Conservation (phyloP, 139 green algal species). For the Ulvella scutata region DNA sequence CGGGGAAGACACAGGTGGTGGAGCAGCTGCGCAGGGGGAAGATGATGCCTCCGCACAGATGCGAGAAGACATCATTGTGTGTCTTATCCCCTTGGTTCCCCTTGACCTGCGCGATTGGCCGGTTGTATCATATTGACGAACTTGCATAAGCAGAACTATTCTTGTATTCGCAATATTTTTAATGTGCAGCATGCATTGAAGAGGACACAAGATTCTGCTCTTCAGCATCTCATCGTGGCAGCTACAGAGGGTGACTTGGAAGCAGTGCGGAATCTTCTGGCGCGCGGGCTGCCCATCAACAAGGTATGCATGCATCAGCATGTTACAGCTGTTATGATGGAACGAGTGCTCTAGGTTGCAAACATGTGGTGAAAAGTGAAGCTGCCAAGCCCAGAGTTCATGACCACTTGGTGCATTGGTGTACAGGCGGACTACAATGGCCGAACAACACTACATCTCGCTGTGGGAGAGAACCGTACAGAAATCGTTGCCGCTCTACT, state of each 20-base stretch:
- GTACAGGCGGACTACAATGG: not conserved
- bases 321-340: too few species aligned
- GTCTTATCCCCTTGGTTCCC: too few species aligned
- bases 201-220: not conserved
- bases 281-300: not conserved
- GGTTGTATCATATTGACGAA: too few species aligned
- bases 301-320: too few species aligned
- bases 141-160: too few species aligned
- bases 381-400: too few species aligned
- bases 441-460: not conserved
- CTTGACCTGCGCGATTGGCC: too few species aligned
- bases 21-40: not conserved
- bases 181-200: not conserved
- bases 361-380: too few species aligned
- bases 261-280: not conserved
- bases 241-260: not conserved
- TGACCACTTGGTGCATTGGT: too few species aligned
- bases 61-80: not conserved
- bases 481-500: not conserved
- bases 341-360: too few species aligned
- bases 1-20: not conserved
- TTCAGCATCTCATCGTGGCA: not conserved
- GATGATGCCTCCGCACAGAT: not conserved
- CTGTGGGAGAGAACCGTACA: not conserved
- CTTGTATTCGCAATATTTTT: too few species aligned